A percentile compares a stretch with the other conserved stretches of the same genome.
Conservation (phyloP, 352 stramenopile species). For the Globisporangium echinulatum region DNA sequence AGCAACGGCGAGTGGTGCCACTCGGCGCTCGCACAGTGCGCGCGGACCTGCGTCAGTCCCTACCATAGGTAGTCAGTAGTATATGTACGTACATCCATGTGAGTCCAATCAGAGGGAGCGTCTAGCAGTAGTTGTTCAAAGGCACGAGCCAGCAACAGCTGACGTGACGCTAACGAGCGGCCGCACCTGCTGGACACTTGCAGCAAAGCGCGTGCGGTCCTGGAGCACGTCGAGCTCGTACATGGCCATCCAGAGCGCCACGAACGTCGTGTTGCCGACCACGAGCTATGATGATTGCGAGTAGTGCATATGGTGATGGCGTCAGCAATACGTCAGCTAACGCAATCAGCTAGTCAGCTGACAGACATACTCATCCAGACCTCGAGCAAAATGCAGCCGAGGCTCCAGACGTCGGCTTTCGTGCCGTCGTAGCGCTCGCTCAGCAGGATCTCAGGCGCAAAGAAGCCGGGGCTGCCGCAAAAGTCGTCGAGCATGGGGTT, state of each 20-base stretch:
- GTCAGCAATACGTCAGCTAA: too few species aligned
- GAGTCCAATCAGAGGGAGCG: background rate
- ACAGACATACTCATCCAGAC: constrained; percentile 10
- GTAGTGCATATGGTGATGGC: too few species aligned
- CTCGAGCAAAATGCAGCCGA: constrained; percentile 83
- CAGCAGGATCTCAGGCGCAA: constrained; percentile 76
- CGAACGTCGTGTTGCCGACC: constrained; percentile 71
- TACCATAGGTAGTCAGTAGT: constrained; percentile 2
- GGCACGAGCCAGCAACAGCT: background rate
- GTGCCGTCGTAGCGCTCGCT: constrained; percentile 57
- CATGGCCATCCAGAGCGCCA: constrained; percentile 79
- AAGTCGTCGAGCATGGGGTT: constrained; percentile 55
- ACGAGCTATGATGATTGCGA: constrained; percentile 33
- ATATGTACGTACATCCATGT: background rate
- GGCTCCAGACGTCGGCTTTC: constrained; percentile 81
- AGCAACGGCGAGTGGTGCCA: constrained; percentile 47
- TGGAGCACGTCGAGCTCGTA: constrained; percentile 76
- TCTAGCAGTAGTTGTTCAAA: background rate
- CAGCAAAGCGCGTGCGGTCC: constrained; percentile 42
- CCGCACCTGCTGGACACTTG: constrained; percentile 22
- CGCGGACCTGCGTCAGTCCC: constrained; percentile 21
- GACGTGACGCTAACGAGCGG: background rate
- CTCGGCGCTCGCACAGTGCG: constrained; percentile 27
- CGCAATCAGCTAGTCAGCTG: too few species aligned
- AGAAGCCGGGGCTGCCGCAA: constrained; percentile 80